A percentile compares a stretch with the other conserved stretches of the same genome.
phyloP scores from a whole-genome alignment of 805 yeast genomes.

The Jamesozyma gamospora region DNA sequence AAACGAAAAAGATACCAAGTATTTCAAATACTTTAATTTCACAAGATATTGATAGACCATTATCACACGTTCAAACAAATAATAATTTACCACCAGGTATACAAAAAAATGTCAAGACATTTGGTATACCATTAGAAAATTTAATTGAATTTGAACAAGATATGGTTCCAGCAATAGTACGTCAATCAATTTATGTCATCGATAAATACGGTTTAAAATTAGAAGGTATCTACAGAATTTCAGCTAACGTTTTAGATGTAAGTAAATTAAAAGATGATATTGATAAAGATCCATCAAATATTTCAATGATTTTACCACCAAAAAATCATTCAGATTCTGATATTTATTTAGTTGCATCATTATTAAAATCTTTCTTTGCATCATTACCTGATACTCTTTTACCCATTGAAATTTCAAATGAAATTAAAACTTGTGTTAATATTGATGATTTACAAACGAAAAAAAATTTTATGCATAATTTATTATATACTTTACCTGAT shows the following conservation, averaged over 20 bases:
- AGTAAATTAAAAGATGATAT: conserved; percentile 63
- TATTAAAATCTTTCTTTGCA: conserved; percentile 74
- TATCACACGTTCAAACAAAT: conserved; percentile 27
- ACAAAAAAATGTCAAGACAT: conserved; percentile 40
- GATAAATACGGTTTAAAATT: conserved; percentile 75
- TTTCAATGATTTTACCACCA: conserved; percentile 45
- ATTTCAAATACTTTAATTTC: conserved; percentile 22
- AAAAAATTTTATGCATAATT: conserved; percentile 70
- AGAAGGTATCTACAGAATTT: conserved; percentile 84
- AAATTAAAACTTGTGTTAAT: conserved; percentile 47
- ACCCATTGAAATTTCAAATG: conserved; percentile 21
- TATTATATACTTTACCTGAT: conserved; percentile 85
- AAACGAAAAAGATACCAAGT: not conserved
- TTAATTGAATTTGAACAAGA: conserved; percentile 76
- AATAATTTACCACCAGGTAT: conserved; percentile 31
- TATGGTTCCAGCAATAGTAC: conserved; percentile 84
- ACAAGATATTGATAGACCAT: conserved; percentile 23
- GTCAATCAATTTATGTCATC: conserved; percentile 76
- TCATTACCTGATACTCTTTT: conserved; percentile 57
- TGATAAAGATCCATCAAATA: conserved; percentile 64
- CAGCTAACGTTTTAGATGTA: conserved; percentile 68
- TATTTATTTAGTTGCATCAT: conserved; percentile 77
- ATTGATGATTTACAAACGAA: conserved; percentile 52
- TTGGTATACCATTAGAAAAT: conserved; percentile 75
- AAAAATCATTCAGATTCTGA: conserved; percentile 62